Conservation (phyloP, 1,284 basidiomycete species). For the Puccinia triticina region DNA sequence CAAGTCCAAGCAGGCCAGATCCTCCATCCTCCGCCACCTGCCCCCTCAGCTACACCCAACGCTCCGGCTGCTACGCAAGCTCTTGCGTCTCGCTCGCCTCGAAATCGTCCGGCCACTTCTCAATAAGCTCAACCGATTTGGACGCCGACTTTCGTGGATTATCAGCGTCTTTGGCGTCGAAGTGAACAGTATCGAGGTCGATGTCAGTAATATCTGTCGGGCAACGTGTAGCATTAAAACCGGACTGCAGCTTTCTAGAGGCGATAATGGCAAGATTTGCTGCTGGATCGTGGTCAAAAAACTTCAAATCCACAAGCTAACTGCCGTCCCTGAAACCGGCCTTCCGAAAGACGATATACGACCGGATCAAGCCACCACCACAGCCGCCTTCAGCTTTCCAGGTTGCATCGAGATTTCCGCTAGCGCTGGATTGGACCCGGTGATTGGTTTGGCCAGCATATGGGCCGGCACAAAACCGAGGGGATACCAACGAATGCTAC, state of each 20-base stretch:
- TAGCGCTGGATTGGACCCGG: slow-evolving; percentile 42
- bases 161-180: slow-evolving; percentile 48
- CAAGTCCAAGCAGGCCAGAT: background rate
- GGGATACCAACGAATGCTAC: background rate
- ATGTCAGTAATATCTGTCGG: slow-evolving; percentile 40
- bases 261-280: slow-evolving; percentile 41
- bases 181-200: slow-evolving; percentile 35
- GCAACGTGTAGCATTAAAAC: slow-evolving; percentile 37
- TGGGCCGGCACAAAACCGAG: slow-evolving; percentile 19
- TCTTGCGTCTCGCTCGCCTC: slow-evolving; percentile 30
- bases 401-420: slow-evolving; percentile 44
- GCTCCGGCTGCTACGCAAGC: slow-evolving; percentile 34
- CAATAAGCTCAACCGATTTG: slow-evolving; percentile 41
- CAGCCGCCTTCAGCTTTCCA: slow-evolving; percentile 38
- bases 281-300: slow-evolving; percentile 44
- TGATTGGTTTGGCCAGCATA: slow-evolving; percentile 46
- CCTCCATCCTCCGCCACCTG: slow-evolving; percentile 12
- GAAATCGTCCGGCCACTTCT: slow-evolving; percentile 41
- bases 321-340: background rate
- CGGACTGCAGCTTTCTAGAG: slow-evolving; percentile 44
- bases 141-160: slow-evolving; percentile 44
- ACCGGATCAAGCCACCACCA: background rate
- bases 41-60: slow-evolving; percentile 30
- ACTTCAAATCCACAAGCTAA: slow-evolving; percentile 29
- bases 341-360: background rate